phyloP scores from a whole-genome alignment of 2,329 filamentous ascomycete genomes.

The Beauveria brongniartii region DNA sequence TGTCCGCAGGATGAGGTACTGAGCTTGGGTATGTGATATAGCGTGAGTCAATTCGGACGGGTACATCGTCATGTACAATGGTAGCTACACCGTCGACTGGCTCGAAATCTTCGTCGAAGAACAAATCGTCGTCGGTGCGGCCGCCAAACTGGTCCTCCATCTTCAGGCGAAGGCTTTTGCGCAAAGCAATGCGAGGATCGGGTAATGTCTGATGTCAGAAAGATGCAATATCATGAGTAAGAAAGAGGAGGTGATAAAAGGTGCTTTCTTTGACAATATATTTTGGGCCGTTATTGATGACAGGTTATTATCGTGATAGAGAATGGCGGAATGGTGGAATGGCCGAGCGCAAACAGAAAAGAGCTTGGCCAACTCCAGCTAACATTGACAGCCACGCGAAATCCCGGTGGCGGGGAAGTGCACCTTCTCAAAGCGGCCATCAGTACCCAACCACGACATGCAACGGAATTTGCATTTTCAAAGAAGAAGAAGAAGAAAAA shows the following conservation, averaged over 20 bases:
- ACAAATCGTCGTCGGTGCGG: constrained; percentile 54
- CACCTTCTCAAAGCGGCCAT: background rate
- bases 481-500: background rate
- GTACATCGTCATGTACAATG: constrained; percentile 9
- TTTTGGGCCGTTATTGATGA: background rate
- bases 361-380: background rate
- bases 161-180: background rate
- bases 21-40: background rate
- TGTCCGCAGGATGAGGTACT: background rate
- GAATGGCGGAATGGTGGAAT: background rate
- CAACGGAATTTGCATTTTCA: background rate
- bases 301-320: background rate
- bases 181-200: background rate
- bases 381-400: constrained; percentile 4
- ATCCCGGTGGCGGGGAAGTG: constrained; percentile 5
- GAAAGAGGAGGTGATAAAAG: background rate
- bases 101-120: constrained; percentile 56
- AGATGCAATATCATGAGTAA: background rate
- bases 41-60: constrained; percentile 8
- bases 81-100: constrained; percentile 35
- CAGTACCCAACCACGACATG: background rate
- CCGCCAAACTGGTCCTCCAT: constrained; percentile 57
- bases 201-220: background rate
- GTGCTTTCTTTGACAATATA: background rate
- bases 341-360: background rate